These are phyloP conservation scores for Candida freyschussii DNA, from an alignment of 1,139 yeast species.

Conservation along the genomic window DNA sequence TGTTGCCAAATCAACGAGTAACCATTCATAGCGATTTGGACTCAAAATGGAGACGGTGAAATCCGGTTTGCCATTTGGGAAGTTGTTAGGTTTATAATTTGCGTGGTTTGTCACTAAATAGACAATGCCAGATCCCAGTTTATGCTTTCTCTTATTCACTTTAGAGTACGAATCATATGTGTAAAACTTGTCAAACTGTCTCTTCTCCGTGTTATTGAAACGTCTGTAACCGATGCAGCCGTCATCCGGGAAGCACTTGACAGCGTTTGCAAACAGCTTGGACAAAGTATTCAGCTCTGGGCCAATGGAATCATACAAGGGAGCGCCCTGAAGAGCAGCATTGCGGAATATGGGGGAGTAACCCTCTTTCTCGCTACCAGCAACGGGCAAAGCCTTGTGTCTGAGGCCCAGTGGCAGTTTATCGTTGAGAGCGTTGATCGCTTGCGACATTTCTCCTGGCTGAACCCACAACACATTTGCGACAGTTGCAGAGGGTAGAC, in stretches of 20 bases:
- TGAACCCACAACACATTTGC: no score
- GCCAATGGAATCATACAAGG: constrained; percentile 31
- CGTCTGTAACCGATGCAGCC: constrained; percentile 38
- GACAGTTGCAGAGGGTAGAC: no score
- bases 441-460: no score
- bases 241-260: constrained; percentile 23
- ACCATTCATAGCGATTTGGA: constrained; percentile 56
- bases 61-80: constrained; percentile 27
- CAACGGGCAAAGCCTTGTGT: no score
- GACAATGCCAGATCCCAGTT: constrained; percentile 46
- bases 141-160: constrained; percentile 32
- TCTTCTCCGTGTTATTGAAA: constrained; percentile 22
- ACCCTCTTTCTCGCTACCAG: constrained; percentile 14
- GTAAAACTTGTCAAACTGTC: constrained; percentile 27
- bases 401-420: no score
- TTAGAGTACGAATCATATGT: constrained; percentile 35
- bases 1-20: constrained; percentile 55
- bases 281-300: constrained; percentile 39
- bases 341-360: constrained; percentile 30
- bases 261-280: constrained; percentile 34
- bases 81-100: constrained; percentile 9
- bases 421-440: no score
- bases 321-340: constrained; percentile 30
- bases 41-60: constrained; percentile 52
- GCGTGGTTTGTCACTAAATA: constrained; percentile 38